Conservation (phyloP, 2,329 filamentous ascomycete genomes). For the Fusarium oligoseptatum region DNA sequence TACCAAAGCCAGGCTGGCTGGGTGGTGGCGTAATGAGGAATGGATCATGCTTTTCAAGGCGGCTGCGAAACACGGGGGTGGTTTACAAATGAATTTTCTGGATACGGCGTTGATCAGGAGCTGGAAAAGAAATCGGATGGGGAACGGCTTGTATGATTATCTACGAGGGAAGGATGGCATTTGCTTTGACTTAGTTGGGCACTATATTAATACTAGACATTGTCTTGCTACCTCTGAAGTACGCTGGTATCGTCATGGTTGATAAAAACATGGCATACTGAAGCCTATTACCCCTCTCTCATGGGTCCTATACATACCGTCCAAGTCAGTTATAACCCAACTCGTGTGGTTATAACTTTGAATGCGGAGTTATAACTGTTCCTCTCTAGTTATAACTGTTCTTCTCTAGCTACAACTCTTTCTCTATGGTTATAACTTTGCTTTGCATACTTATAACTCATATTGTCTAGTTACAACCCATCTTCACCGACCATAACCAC, state of each 20-base stretch:
- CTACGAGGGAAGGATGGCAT: neutral
- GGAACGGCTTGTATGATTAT: slow-evolving; percentile 6
- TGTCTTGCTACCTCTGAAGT: neutral
- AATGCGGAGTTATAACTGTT: neutral
- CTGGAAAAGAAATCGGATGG: neutral
- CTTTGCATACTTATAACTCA: neutral
- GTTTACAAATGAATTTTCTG: neutral
- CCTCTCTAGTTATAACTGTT: neutral
- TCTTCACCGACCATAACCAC: neutral
- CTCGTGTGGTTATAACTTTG: neutral
- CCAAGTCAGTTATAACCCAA: neutral
- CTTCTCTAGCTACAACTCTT: neutral
- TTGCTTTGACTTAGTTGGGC: neutral
- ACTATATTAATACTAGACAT: neutral
- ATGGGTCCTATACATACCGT: neutral
- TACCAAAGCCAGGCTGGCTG: neutral
- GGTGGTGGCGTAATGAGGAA: slow-evolving; percentile 24
- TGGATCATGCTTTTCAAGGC: neutral
- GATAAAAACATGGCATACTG: neutral
- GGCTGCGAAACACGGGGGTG: slow-evolving; percentile 4
- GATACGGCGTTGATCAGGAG: slow-evolving; percentile 10
- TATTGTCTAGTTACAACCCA: neutral
- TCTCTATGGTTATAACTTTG: neutral
- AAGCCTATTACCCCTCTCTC: neutral
- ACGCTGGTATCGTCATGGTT: neutral